phyloP scores from a whole-genome alignment of 1,284 basidiomycete genomes.

The Coniferiporia weirii region DNA sequence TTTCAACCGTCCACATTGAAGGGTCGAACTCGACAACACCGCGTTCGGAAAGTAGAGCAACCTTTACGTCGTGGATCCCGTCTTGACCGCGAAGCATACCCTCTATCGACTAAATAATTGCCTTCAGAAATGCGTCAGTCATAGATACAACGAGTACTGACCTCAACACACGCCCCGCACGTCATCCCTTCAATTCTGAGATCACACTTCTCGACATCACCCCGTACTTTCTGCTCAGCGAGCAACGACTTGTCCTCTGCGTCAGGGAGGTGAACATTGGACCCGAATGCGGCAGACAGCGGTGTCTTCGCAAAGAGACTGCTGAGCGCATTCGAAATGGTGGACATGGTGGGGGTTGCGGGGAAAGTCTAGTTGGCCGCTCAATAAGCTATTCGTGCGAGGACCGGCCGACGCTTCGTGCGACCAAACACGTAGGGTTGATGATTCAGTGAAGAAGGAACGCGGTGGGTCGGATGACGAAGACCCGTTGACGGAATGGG shows the following conservation, averaged over 20 bases:
- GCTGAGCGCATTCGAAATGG: slow-evolving; percentile 11
- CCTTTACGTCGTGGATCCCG: slow-evolving; percentile 85
- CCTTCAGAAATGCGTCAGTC: not conserved
- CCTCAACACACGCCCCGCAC: slow-evolving; percentile 87
- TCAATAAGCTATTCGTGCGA: not conserved
- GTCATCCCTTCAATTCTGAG: slow-evolving; percentile 89
- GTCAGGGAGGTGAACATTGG: slow-evolving; percentile 25
- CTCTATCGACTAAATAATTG: slow-evolving; percentile 74
- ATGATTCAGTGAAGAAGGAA: not conserved
- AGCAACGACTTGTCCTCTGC: slow-evolving; percentile 33
- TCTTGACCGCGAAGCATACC: slow-evolving; percentile 78
- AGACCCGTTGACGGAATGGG: not conserved
- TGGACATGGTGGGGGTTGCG: slow-evolving; percentile 7
- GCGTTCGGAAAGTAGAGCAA: slow-evolving; percentile 91
- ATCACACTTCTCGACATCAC: slow-evolving; percentile 49
- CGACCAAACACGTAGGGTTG: not conserved
- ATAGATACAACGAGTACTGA: slow-evolving; percentile 31
- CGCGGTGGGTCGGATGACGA: not conserved
- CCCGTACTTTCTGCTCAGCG: slow-evolving; percentile 23
- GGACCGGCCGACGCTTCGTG: slow-evolving; percentile 2
- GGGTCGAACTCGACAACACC: slow-evolving; percentile 89
- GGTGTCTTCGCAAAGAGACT: slow-evolving; percentile 17
- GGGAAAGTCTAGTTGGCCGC: not conserved
- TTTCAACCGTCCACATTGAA: slow-evolving; percentile 72
- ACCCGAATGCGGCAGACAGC: slow-evolving; percentile 13